Conservation (phyloP, 2,329 filamentous ascomycete genomes). For the Fusarium chuoi region DNA sequence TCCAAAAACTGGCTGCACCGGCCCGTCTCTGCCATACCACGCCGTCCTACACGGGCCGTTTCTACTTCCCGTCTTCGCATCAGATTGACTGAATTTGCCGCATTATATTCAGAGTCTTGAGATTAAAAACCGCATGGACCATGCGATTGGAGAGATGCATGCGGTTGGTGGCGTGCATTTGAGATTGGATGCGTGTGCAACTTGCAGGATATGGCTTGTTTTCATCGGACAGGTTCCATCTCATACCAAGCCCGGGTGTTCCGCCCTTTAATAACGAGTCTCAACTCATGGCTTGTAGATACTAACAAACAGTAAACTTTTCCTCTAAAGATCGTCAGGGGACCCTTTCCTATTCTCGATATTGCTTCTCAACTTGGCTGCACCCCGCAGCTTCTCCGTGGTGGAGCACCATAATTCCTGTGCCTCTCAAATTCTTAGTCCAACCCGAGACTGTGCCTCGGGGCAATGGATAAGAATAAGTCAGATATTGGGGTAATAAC, state of each 20-base stretch:
- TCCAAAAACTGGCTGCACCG: constrained; percentile 30
- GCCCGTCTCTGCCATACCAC: constrained; percentile 32
- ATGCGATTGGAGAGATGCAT: constrained; percentile 27
- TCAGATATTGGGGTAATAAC: constrained; percentile 11
- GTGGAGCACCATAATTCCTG: constrained; percentile 19
- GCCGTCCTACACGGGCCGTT: constrained; percentile 35
- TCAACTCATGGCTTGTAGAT: neutral
- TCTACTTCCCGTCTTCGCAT: constrained; percentile 23
- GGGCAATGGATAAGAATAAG: constrained; percentile 8
- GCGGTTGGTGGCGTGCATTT: constrained; percentile 17
- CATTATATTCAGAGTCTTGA: neutral
- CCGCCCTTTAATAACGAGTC: neutral
- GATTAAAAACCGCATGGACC: constrained; percentile 35
- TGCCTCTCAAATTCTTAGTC: constrained; percentile 7
- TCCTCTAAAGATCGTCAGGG: constrained; percentile 26
- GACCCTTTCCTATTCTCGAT: constrained; percentile 1
- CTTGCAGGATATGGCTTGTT: constrained; percentile 14
- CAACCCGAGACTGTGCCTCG: constrained; percentile 10
- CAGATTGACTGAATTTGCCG: neutral
- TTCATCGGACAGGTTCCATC: constrained; percentile 7
- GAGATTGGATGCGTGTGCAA: constrained; percentile 26
- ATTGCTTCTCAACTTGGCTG: constrained; percentile 19
- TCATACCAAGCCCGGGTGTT: neutral
- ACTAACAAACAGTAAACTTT: neutral
- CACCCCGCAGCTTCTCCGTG: constrained; percentile 39